Conservation (phyloP, 2,329 filamentous ascomycete genomes). For the Aureobasidium sp. region DNA sequence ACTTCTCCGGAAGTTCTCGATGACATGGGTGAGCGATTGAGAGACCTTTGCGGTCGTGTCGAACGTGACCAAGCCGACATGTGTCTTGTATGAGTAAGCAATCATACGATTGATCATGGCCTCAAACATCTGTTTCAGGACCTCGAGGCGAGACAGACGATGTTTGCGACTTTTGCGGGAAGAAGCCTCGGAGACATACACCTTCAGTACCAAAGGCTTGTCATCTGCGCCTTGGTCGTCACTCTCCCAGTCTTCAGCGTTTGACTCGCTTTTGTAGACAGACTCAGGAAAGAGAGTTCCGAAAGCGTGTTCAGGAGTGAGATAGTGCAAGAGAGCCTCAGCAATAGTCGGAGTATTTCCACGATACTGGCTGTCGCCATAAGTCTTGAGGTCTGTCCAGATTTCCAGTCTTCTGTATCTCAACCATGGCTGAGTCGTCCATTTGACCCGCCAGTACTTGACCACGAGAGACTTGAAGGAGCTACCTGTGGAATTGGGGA, state of each 20-base stretch:
- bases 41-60: constrained; percentile 23
- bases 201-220: background rate
- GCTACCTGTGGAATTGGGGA: constrained; percentile 18
- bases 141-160: constrained; percentile 24
- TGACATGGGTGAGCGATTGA: constrained; percentile 27
- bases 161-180: background rate
- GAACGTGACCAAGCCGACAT: constrained; percentile 33
- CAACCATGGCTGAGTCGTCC: background rate
- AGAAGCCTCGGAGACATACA: background rate
- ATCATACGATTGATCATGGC: constrained; percentile 32
- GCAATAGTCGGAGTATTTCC: background rate
- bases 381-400: constrained; percentile 15
- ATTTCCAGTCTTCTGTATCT: background rate
- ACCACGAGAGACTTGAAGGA: constrained; percentile 22
- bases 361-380: constrained; percentile 15
- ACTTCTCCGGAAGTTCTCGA: constrained; percentile 33
- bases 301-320: background rate
- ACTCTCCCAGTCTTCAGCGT: background rate
- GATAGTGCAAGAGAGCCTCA: background rate
- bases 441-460: constrained; percentile 22
- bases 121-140: constrained; percentile 34
- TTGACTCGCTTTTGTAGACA: background rate
- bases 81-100: constrained; percentile 32
- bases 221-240: background rate
- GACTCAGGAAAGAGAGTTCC: background rate